Evolutionary conservation across 2,329 filamentous ascomycete species (phyloP).

Genomic region (Exserohilum rostratum): DNA sequence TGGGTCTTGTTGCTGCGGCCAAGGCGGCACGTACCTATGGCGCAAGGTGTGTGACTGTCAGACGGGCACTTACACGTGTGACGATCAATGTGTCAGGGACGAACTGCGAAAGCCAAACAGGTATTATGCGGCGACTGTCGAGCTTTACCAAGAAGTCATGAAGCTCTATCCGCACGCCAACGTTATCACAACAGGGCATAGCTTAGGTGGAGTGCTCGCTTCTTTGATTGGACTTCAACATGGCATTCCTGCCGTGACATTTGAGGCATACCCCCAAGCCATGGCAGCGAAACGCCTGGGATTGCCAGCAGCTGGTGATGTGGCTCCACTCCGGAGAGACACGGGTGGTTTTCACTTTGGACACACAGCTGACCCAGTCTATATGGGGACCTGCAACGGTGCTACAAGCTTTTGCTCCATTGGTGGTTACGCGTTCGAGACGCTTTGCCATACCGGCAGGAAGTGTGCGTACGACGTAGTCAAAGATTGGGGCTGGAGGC

Average conservation of each 20-base stretch:
- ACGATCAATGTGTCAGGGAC: constrained; percentile 42
- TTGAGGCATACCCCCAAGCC: constrained; percentile 47
- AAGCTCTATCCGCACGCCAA: constrained; percentile 42
- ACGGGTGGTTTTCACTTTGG: constrained; percentile 47
- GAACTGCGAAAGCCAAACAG: constrained; percentile 40
- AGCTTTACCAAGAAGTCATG: constrained; percentile 42
- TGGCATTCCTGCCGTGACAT: constrained; percentile 41
- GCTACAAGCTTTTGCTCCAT: constrained; percentile 46
- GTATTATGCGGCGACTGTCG: constrained; percentile 42
- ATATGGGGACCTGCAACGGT: constrained; percentile 47
- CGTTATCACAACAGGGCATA: constrained; percentile 45
- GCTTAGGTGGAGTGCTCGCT: constrained; percentile 44
- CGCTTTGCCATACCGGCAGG: constrained; percentile 45
- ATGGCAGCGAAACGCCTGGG: constrained; percentile 43
- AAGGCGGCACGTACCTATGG: constrained; percentile 46
- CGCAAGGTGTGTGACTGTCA: constrained; percentile 44
- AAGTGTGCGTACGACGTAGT: constrained; percentile 46
- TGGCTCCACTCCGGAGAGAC: constrained; percentile 39
- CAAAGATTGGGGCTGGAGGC: constrained; percentile 46
- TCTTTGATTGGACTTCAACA: constrained; percentile 44
- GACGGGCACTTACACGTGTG: constrained; percentile 44
- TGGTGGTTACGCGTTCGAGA: constrained; percentile 46
- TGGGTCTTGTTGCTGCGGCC: constrained; percentile 46
- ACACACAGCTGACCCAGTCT: constrained; percentile 45
- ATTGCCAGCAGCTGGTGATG: constrained; percentile 35